These are phyloP conservation scores for Aspergillus sp. DNA, from an alignment of 2,329 filamentous ascomycete species.

Conservation along the genomic window DNA sequence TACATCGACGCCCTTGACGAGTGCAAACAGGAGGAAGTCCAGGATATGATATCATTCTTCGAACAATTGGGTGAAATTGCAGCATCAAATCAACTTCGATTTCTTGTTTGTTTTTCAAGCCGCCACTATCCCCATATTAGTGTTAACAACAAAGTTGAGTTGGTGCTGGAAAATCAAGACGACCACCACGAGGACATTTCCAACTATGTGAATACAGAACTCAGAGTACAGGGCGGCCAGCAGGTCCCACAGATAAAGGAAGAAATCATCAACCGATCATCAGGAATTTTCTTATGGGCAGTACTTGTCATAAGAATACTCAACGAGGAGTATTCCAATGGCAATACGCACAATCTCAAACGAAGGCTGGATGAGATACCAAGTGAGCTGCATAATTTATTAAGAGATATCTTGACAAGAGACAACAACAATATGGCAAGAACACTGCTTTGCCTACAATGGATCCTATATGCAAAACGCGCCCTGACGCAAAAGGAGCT, in stretches of 20 bases:
- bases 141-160: conserved; percentile 27
- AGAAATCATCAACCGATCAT: conserved; percentile 37
- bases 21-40: conserved; percentile 37
- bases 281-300: conserved; percentile 49
- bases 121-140: conserved; percentile 44
- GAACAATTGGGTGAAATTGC: conserved; percentile 27
- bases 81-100: background rate
- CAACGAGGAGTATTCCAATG: conserved; percentile 38
- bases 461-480: conserved; percentile 51
- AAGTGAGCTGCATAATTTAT: too few species aligned
- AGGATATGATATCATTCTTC: conserved; percentile 37
- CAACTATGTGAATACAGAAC: conserved; percentile 33
- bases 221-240: too few species aligned
- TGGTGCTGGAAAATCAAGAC: conserved; percentile 39
- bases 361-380: conserved; percentile 38
- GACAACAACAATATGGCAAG: conserved; percentile 45
- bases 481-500: background rate
- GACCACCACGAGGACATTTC: conserved; percentile 40
- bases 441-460: conserved; percentile 50
- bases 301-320: conserved; percentile 46
- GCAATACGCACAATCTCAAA: conserved; percentile 29
- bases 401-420: conserved; percentile 49
- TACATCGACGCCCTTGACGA: conserved; percentile 49
- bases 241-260: conserved; percentile 25
- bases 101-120: conserved; percentile 41